phyloP scores from a whole-genome alignment of 75 land plant species.

The Pinus tabuliformis region DNA sequence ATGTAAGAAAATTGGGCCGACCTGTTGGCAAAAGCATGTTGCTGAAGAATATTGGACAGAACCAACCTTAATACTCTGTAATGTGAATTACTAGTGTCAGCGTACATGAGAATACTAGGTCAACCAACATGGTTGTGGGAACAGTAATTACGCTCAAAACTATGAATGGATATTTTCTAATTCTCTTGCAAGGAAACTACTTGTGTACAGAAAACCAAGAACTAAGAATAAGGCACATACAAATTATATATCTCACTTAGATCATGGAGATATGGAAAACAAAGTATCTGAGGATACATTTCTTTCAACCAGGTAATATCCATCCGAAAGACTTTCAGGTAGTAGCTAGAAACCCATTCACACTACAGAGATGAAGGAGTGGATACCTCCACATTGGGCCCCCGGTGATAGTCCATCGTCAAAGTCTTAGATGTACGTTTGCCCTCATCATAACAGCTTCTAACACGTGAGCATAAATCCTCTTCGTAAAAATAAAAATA shows the following conservation, averaged over 20 bases:
- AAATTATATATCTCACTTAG: background rate
- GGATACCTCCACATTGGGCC: constrained; percentile 70
- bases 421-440: constrained; percentile 85
- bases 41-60: too few relatives aligned
- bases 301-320: background rate
- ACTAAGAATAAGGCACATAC: background rate
- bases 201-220: background rate
- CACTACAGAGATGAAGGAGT: background rate
- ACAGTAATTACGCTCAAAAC: background rate
- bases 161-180: background rate
- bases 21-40: too few relatives aligned
- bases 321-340: background rate
- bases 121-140: background rate
- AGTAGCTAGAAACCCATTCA: background rate
- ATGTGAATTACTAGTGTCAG: too few relatives aligned
- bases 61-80: too few relatives aligned
- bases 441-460: constrained; percentile 90
- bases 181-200: background rate
- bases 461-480: constrained; percentile 42
- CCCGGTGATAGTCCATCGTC: constrained; percentile 86
- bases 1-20: too few relatives aligned
- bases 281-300: background rate
- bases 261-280: background rate
- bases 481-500: background rate
- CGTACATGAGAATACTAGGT: too few relatives aligned